Percentiles rank a stretch among this genome's conserved stretches.
Conservation (phyloP, 306 rosid genomes). For the Astragalus glycyphyllos region DNA sequence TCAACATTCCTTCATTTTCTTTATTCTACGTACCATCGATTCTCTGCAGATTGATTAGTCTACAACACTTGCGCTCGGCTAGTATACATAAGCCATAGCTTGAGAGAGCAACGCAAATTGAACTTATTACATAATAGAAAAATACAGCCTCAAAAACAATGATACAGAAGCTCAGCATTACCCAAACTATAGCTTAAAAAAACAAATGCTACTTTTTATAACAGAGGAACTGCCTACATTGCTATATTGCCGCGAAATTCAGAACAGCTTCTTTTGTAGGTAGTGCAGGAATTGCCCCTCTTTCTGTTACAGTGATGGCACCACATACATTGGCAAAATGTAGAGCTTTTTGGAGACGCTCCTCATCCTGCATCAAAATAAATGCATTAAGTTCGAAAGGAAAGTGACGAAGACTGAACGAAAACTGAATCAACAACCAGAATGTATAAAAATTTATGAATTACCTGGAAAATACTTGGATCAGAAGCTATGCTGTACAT, state of each 20-base stretch:
- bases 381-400: background rate
- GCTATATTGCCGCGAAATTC: conserved; percentile 42
- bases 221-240: conserved; percentile 14
- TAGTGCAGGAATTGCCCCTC: conserved; percentile 93
- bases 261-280: conserved; percentile 75
- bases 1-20: conserved; percentile 17
- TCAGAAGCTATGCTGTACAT: conserved; percentile 73
- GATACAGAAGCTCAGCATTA: conserved; percentile 31
- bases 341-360: conserved; percentile 67
- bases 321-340: conserved; percentile 79
- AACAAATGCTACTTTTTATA: conserved; percentile 37
- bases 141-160: conserved; percentile 14
- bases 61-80: conserved; percentile 23
- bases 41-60: conserved; percentile 21
- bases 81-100: conserved; percentile 38
- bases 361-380: conserved; percentile 61
- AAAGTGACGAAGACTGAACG: no score
- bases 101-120: conserved; percentile 39
- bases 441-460: conserved; percentile 20
- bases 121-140: conserved; percentile 26
- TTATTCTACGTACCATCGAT: background rate
- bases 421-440: conserved; percentile 20
- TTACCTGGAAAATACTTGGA: conserved; percentile 62
- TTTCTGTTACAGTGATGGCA: conserved; percentile 73
- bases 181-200: conserved; percentile 39